Base-by-base conservation (phyloP, 2,329 filamentous ascomycete species). In the Beauveria caledonica region DNA sequence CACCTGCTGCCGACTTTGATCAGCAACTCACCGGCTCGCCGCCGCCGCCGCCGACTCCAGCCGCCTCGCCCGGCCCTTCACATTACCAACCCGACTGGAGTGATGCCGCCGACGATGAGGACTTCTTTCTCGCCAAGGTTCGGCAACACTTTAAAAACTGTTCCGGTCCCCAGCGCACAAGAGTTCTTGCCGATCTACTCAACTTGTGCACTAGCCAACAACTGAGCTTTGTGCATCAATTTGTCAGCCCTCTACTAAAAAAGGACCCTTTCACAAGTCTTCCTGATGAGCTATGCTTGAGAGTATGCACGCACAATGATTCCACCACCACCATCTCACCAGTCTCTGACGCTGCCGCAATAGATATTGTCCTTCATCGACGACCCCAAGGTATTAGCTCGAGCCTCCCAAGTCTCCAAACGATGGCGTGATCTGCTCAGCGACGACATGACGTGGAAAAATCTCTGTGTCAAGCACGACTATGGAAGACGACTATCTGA, bases 371-470 rank as follows among this genome's bases (percentile, higher is more conserved):
- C 93, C 48, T 99, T 96, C 72, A 93, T 99, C 69, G 94, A 99
- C 69, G 94, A 99, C 70, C 92, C 94, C 1, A 94, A 92, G 71
- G 95, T 95, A 3, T 81, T 99, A 51, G 93, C 92, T 44, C 84
- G 94, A 71, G 90, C 94, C 57, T 96, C 93, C 5, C 93, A 97
- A 72, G 94, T 99, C n/a, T 99, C 94, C 58, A 86, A 86, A 65
- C 84, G 92, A 72, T 99, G 94, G 94, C 85, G 90, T 64, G 92
- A 97, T 73, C 81, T 99, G 8, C 81, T 99, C 54, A 93, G 89
- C 70, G 94, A 99, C 72, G 94, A 99, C 73, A 92, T 97, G 76
- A 96, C 94, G 1, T 99, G 94, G 94, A 97, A 96, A 77, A 91
- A 94, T 63, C 81, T 99, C 21, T 97, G 93, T 72, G 91, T 95